Evolutionary conservation across 495 filamentous ascomycete species (phyloP), one percentile per base, ranked within the genome.

Genomic region (Penicillium robsamsonii): DNA sequence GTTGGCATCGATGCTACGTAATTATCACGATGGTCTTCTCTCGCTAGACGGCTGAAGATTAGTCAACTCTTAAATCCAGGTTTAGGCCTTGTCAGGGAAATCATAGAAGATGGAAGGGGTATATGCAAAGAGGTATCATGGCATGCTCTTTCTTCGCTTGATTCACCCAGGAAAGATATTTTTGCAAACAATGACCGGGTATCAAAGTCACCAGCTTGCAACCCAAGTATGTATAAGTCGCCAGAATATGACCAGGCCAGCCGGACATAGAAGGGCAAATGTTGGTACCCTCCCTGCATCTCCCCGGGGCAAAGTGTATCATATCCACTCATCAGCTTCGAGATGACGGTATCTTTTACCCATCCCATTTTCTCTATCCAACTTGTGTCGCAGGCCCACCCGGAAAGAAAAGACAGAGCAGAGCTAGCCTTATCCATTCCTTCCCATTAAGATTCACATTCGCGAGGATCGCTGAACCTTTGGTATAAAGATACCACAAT

Each of bases 171-270:
- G 20, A 18, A 30, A 46, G 27, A 29, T 18, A 38, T 37, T 56
- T 30, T 24, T 48, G 48, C 43, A 60, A 42, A 38, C 13, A 49
- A 50, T 41, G 57, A 59, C 59, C 59, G 62, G 62, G 62, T 65
- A 65, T 65, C 53, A 30, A 57, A 53, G 46, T 65, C 46, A 43
- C 38, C 48, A 35, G 33, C 31, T 27, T 15, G 13, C 29, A 54
- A 25, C 45, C 22, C 35, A 50, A 44, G 43, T 27, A 27, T 51
- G 29, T 52, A 30, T 57, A 7, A 53, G 53, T 44, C n/a, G n/a
- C 50, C 50, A 52, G 38, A 41, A 40, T 11, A 6, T 30, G 38
- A 41, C 54, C 48, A 63, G 67, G 41, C 56, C 58, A 43, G 50
- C 50, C 50, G 37, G 38, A 43, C 37, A 33, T 52, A 42, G 50